These are phyloP conservation scores for Poa annua DNA, from an alignment of 176 grass and related monocot genomes.

Conservation along the genomic window DNA sequence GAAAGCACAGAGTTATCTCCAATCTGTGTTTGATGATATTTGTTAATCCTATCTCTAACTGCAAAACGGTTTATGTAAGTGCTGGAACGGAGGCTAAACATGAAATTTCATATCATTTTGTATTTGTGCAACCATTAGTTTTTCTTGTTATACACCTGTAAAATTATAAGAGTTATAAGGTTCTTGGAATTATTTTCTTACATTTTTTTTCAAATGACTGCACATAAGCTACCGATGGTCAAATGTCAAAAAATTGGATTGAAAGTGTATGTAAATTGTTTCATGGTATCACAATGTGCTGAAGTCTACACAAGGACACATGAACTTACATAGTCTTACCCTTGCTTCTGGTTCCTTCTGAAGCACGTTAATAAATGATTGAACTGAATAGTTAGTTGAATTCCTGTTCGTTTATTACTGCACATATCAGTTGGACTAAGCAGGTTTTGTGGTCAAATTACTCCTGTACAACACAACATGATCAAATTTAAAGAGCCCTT, in stretches of 20 bases:
- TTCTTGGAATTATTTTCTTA: not conserved
- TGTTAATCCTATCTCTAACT: no score
- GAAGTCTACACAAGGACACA: not conserved
- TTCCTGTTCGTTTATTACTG: not conserved
- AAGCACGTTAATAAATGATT: constrained; percentile 9
- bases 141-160: not conserved
- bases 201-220: constrained; percentile 11
- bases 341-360: not conserved
- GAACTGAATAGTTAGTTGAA: not conserved
- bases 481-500: not conserved
- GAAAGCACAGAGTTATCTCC: no score
- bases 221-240: not conserved
- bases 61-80: no score
- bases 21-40: no score
- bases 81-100: no score
- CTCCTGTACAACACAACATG: not conserved
- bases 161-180: not conserved
- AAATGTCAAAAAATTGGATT: not conserved
- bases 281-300: constrained; percentile 11
- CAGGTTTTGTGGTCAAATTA: constrained; percentile 14
- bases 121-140: not conserved
- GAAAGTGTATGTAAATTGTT: not conserved
- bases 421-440: not conserved
- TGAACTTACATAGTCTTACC: not conserved
- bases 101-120: not conserved